A percentile compares a stretch with the other conserved stretches of the same genome.
Conservation (phyloP, 345 rosid genomes). For the rapeseed (Brassica napus) region Da-Ae NC_063452.1:48438001-48438500, state of each 20-base stretch:
- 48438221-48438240: slow-evolving; percentile 38
- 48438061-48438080: slow-evolving; percentile 92
- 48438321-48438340: slow-evolving; percentile 96
- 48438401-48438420: slow-evolving; percentile 97
- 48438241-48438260: background rate
- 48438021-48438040: slow-evolving; percentile 99
- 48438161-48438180: slow-evolving; percentile 77
- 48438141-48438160: slow-evolving; percentile 76
- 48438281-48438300: slow-evolving; percentile 77
- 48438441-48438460: slow-evolving; percentile 96
- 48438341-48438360: slow-evolving; percentile 88
- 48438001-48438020: slow-evolving; percentile 86
- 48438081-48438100: slow-evolving; percentile 93
- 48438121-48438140: slow-evolving; percentile 92
- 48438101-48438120: slow-evolving; percentile 94
- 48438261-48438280: slow-evolving; percentile 1
- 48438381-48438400: slow-evolving; percentile 99
- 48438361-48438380: slow-evolving; percentile 93
- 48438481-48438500: slow-evolving; percentile 17
- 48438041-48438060: slow-evolving; percentile 98
- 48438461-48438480: slow-evolving; percentile 73
- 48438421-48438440: slow-evolving; percentile 90
- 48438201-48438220: slow-evolving; percentile 94
- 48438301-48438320: slow-evolving; percentile 92
- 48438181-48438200: slow-evolving; percentile 93